These are phyloP conservation scores for Pseudozyma sp. DNA, from an alignment of 1,284 basidiomycete species.

Conservation along the genomic window DNA sequence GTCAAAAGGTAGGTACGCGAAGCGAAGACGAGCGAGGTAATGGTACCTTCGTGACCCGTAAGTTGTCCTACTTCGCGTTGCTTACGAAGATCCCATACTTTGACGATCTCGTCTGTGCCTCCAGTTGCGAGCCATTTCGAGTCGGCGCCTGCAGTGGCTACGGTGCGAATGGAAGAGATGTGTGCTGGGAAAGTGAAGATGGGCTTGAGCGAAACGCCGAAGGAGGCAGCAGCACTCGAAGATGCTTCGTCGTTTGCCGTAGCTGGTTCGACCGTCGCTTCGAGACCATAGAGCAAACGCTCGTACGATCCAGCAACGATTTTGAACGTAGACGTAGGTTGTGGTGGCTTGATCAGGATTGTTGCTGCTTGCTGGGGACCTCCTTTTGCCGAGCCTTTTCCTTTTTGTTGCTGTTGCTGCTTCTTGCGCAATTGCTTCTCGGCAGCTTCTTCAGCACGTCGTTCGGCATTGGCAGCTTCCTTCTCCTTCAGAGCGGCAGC, in stretches of 20 bases:
- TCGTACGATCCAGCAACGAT: slow-evolving; percentile 93
- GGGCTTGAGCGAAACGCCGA: slow-evolving; percentile 73
- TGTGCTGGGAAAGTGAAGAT: slow-evolving; percentile 97
- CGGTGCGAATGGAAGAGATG: slow-evolving; percentile 88
- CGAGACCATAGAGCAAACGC: slow-evolving; percentile 90
- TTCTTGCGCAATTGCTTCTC: slow-evolving; percentile 32
- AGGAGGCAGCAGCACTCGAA: slow-evolving; percentile 20
- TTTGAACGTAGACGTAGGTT: slow-evolving; percentile 74
- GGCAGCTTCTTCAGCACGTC: slow-evolving; percentile 26
- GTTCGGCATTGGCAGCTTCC: slow-evolving; percentile 22
- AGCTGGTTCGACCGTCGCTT: slow-evolving; percentile 74
- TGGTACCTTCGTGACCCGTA: slow-evolving; percentile 92
- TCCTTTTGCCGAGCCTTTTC: slow-evolving; percentile 16
- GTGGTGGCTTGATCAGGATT: slow-evolving; percentile 44
- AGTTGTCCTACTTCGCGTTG: slow-evolving; percentile 91
- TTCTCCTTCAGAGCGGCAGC: slow-evolving; percentile 43
- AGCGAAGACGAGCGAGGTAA: slow-evolving; percentile 88
- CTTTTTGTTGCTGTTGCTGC: slow-evolving; percentile 30
- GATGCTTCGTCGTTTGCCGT: slow-evolving; percentile 60
- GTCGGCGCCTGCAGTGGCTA: slow-evolving; percentile 74
- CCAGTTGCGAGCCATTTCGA: slow-evolving; percentile 93
- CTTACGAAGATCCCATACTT: slow-evolving; percentile 94
- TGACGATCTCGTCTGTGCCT: slow-evolving; percentile 92
- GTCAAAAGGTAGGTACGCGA: slow-evolving; percentile 88
- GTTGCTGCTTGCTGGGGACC: slow-evolving; percentile 10